Base-by-base conservation (phyloP, 495 filamentous ascomycete genomes). In the Neurospora africana region DNA sequence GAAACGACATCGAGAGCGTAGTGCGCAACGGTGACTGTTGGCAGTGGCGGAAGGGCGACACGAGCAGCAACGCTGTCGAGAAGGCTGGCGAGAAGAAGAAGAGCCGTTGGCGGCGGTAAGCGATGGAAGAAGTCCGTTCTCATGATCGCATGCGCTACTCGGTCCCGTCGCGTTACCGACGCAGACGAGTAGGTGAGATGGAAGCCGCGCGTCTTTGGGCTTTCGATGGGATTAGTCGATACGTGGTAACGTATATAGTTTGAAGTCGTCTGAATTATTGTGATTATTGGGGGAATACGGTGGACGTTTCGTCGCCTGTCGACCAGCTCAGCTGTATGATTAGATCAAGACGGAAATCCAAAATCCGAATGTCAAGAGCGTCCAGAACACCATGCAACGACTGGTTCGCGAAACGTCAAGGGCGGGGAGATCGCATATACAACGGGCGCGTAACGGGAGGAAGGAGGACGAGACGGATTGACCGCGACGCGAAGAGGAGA, bases 1-100 rank as follows among this genome's bases (percentile, higher is more conserved):
- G 83, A 74, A 30, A 82, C 76, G 38, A 85, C 84, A 65, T 83
- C 79, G 75, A 86, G 75, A 67, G 77, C 79, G 30, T 76, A 80
- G 67, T 81, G 72, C 17, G 79, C 78, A 36, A 85, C 65, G 0
- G 82, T 84, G 43, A 76, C 81, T 17, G 84, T 86, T 33, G 79
- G 76, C 17, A 44, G 35, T 4, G 68, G 76, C 19, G 74, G 77
- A 3, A 80, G 82, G 23, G 83, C 69, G 68, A 74, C 75, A 75
- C 84, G 80, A 37, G 79, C 78, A 35, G 73, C 40, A n/a, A 79
- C 74, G 41, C 79, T 74, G 30, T 78, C 73, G 70, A 84, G 73
- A 38, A 81, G 72, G 70, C 74, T 76, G 68, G 81, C 77, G 70
- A 84, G 68, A n/a, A 85, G 74, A 23, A 85, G 73, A 39, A 81